Evolutionary conservation across 2,329 filamentous ascomycete genomes (phyloP), one percentile per base, ranked within the genome.

Genomic region (Colletotrichum eremochloae): DNA sequence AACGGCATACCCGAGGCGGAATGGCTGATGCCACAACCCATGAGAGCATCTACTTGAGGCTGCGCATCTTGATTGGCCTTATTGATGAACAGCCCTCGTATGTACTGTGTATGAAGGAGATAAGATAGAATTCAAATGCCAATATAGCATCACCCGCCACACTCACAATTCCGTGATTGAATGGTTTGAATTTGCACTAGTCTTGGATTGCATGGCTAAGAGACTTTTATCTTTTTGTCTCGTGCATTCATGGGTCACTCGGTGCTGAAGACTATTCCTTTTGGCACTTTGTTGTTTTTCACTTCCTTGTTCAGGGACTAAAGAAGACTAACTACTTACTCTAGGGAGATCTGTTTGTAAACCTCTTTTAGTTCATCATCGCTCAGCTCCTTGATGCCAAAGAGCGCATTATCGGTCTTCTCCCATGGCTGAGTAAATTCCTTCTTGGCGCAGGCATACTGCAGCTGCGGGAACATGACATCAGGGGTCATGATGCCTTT

Each of bases 351-450:
- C 1, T 61, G 31, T 64, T 70, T 74, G 53, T 67, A 75, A 20
- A 77, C 63, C 46, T 61, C 68, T 68, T 74, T 76, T 14, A 76
- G 48, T 48, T 76, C 70, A 7, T 76, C 74, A 14, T 77, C 75
- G 11, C 64, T 64, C 75, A 75, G 71, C 24, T 66, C 67, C 72
- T 74, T 61, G 3, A 78, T 50, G 18, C 76, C 73, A 1, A 78
- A 53, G 24, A 77, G 55, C 15, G 57, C 74, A 33, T 77, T 78
- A 14, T 77, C 76, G n/a, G 55, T 69, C 71, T 74, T 75, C n/a
- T 24, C 44, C 56, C 65, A 74, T 2, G 70, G 62, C 24, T 67
- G 52, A 8, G 70, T 61, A 14, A 63, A 66, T 36, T 75, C 71
- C 48, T 74, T 68, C 65, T 74, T 73, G 20, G 75, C 48, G 42